Base-by-base conservation (phyloP, 768 basidiomycete species). In the Saitozyma sp. region DNA sequence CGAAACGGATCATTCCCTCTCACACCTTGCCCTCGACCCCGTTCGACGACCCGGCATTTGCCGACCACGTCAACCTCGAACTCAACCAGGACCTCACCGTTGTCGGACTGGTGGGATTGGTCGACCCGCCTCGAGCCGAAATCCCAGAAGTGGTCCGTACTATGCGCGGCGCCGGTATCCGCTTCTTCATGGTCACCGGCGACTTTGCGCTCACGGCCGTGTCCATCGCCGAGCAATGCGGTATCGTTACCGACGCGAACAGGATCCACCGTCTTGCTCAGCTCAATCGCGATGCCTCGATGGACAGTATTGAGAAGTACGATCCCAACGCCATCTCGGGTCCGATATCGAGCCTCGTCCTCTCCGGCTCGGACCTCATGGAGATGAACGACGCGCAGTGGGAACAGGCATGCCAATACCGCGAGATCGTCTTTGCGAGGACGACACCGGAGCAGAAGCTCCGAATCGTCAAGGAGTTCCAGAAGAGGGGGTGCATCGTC, bases 381-480 rank as follows among this genome's bases (percentile, higher is more conserved):
- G 71, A 66, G 41, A 77, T 80, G 78, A 70, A 70, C 54, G 79
- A 79, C 40, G 56, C 62, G 17, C 76, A 78, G 41, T 79, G 78
- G 79, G 74, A 78, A 49, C 75, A 76, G 64, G 73, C 73, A 3
- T 74, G 74, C 58, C 71, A 70, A 50, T 77, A 77, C 55, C 51
- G 61, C 38, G 78, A 78, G 63, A 66, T 87, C 54, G 86, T 88
- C 5, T 87, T 88, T 62, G 86, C 86, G 0, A 81, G 87, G 7
- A 86, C 86, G 1, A 84, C 83, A 0, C 86, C 87, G 0, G 84
- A 87, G 69, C 86, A 87, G 76, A 88, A 88, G 70, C 78, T 87
- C 0, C 82, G 83, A 11, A 88, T 88, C 64, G 87, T 88, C 38
- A 84, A 85, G 59, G 82, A 83, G 45, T 82, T 86, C 65, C 85